Evolutionary conservation across 2,329 filamentous ascomycete species (phyloP).

Genomic region (Cladosporium sp.): DNA sequence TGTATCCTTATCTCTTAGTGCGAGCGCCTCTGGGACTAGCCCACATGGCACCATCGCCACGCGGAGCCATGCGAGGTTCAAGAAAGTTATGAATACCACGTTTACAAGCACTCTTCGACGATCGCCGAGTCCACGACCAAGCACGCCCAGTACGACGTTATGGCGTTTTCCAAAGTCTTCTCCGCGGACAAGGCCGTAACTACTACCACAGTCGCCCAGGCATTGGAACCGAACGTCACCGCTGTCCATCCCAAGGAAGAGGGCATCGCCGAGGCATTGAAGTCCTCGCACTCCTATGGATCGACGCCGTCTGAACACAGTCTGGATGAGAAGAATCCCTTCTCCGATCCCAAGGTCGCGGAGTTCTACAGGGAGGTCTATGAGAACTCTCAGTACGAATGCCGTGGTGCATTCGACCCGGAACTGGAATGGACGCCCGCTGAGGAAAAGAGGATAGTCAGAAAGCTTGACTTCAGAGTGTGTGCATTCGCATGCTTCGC

Average conservation of each 20-base stretch:
- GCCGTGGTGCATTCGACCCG: slow-evolving; percentile 52
- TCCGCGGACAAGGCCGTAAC: slow-evolving; percentile 6
- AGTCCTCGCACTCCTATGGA: background rate
- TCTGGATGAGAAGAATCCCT: slow-evolving; percentile 36
- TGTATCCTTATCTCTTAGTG: background rate
- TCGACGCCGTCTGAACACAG: background rate
- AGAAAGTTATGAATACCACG: slow-evolving; percentile 5
- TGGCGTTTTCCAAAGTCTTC: slow-evolving; percentile 7
- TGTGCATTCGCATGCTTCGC: slow-evolving; percentile 30
- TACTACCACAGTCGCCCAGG: slow-evolving; percentile 5
- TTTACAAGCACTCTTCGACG: slow-evolving; percentile 7
- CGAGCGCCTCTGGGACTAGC: background rate
- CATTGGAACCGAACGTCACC: slow-evolving; percentile 10
- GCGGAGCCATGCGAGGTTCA: background rate
- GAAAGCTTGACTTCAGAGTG: slow-evolving; percentile 31
- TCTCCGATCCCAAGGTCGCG: slow-evolving; percentile 55
- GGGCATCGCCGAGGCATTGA: background rate
- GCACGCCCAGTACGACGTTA: background rate
- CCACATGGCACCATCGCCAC: slow-evolving; percentile 6
- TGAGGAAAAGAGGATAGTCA: slow-evolving; percentile 45
- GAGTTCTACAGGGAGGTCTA: slow-evolving; percentile 58
- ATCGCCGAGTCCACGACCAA: background rate
- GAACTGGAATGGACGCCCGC: slow-evolving; percentile 47
- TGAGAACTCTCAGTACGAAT: slow-evolving; percentile 56
- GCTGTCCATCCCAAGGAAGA: background rate